Conservation (phyloP, 495 filamentous ascomycete genomes). For the Cudoniella acicularis region DNA sequence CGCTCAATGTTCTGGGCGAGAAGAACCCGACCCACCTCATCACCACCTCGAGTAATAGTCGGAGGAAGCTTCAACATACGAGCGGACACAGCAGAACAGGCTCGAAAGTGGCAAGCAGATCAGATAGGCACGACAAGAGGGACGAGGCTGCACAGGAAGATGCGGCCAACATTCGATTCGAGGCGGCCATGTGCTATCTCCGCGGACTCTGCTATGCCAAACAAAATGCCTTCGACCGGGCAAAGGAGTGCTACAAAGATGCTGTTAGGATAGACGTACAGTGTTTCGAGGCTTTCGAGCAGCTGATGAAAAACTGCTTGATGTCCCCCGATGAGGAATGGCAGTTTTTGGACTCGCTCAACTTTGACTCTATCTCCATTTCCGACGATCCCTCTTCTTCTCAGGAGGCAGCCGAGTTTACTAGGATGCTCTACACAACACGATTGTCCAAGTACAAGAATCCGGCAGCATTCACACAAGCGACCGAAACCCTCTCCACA, state of each 20-base stretch:
- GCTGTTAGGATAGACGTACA: constrained; percentile 95
- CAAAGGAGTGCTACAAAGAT: constrained; percentile 97
- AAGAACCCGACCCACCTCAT: constrained; percentile 88
- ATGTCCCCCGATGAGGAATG: constrained; percentile 99
- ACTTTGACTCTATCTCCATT: constrained; percentile 77
- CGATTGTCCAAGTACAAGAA: constrained; percentile 94
- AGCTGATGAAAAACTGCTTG: constrained; percentile 93
- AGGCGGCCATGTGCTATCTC: constrained; percentile 96
- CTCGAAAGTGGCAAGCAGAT: constrained; percentile 33
- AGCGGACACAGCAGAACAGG: constrained; percentile 31
- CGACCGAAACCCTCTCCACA: constrained; percentile 84
- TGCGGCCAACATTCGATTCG: constrained; percentile 70
- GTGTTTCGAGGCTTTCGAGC: constrained; percentile 96
- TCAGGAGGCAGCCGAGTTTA: constrained; percentile 87
- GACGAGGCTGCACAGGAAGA: constrained; percentile 44
- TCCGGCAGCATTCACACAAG: constrained; percentile 75
- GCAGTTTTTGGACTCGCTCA: constrained; percentile 83
- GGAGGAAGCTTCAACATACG: constrained; percentile 50
- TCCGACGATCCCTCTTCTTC: constrained; percentile 54
- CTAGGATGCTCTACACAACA: constrained; percentile 95
- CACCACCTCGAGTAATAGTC: constrained; percentile 56
- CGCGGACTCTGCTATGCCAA: constrained; percentile 93
- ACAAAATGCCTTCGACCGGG: constrained; percentile 94
- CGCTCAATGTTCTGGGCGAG: constrained; percentile 83
- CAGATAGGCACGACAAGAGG: constrained; percentile 52